Evolutionary conservation across 352 stramenopile genomes (phyloP).

Genomic region (Albugo candida): DNA sequence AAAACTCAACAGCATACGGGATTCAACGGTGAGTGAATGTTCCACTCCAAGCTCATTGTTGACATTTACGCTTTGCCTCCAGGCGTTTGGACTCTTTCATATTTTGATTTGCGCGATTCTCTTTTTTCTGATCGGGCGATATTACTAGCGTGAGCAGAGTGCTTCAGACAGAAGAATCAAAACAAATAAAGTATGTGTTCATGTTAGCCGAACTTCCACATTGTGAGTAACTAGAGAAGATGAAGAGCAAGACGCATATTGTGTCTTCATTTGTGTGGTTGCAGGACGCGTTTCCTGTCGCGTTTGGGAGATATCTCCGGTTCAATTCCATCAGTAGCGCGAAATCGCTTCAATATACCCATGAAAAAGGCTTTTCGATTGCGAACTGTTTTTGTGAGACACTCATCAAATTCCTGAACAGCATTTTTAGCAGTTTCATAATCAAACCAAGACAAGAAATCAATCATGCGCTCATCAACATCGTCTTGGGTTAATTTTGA

Average conservation of each 20-base stretch:
- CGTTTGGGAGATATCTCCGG: constrained; percentile 7
- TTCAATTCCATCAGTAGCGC: constrained; percentile 55
- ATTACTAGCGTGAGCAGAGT: constrained; percentile 23
- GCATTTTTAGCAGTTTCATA: constrained; percentile 73
- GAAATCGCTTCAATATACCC: constrained; percentile 78
- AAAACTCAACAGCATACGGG: constrained; percentile 16
- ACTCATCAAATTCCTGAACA: constrained; percentile 62
- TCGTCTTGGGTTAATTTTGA: constrained; percentile 58
- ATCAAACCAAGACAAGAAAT: constrained; percentile 78
- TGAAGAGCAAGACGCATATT: too few species aligned
- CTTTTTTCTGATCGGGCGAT: constrained; percentile 79
- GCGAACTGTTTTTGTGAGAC: constrained; percentile 44
- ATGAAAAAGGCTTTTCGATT: constrained; percentile 82
- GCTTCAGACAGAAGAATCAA: too few species aligned
- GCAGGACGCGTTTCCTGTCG: too few species aligned
- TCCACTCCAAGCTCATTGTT: neutral
- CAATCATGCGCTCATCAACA: constrained; percentile 73
- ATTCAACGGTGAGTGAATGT: constrained; percentile 24
- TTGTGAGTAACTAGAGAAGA: too few species aligned
- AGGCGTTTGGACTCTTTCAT: constrained; percentile 68
- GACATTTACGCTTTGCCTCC: neutral
- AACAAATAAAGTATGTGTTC: too few species aligned
- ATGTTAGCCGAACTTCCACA: too few species aligned
- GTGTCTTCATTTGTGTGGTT: too few species aligned
- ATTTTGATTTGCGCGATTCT: constrained; percentile 72